Conservation (phyloP, 1,139 yeast species). For the Diutina pseudorugosa region DNA sequence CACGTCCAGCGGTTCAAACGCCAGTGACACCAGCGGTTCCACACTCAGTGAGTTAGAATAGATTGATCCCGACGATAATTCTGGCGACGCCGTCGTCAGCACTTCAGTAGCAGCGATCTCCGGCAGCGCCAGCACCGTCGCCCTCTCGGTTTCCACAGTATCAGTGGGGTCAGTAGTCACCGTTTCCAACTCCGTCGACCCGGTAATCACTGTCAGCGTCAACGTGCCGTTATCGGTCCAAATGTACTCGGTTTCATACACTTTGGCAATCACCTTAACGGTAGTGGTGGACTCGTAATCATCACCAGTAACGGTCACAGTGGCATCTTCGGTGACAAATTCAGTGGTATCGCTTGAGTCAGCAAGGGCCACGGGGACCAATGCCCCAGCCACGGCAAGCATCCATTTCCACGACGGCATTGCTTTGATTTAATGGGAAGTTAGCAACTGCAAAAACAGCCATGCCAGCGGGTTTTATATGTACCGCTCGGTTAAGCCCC, state of each 20-base stretch:
- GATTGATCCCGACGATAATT: neutral
- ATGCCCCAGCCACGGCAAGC: neutral
- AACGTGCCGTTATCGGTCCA: slow-evolving; percentile 3
- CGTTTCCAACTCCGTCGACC: neutral
- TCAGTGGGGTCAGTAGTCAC: neutral
- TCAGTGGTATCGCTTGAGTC: neutral
- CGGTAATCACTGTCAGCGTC: slow-evolving; percentile 1
- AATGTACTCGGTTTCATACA: slow-evolving; percentile 2
- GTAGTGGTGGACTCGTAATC: neutral
- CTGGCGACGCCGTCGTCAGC: too few relatives aligned
- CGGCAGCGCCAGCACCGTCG: neutral
- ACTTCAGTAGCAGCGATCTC: neutral
- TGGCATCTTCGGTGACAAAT: neutral
- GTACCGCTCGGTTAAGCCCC: too few relatives aligned
- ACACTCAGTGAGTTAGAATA: neutral
- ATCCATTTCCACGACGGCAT: neutral
- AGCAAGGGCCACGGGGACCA: neutral
- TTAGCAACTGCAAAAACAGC: too few relatives aligned
- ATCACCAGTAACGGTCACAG: neutral
- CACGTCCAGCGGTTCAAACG: neutral
- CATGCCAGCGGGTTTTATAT: too few relatives aligned
- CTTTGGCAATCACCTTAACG: neutral
- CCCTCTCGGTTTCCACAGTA: neutral
- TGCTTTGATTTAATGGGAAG: too few relatives aligned
- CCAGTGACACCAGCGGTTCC: neutral